Conservation (phyloP, 1,284 basidiomycete species). For the Rhodotorula sp. region DNA sequence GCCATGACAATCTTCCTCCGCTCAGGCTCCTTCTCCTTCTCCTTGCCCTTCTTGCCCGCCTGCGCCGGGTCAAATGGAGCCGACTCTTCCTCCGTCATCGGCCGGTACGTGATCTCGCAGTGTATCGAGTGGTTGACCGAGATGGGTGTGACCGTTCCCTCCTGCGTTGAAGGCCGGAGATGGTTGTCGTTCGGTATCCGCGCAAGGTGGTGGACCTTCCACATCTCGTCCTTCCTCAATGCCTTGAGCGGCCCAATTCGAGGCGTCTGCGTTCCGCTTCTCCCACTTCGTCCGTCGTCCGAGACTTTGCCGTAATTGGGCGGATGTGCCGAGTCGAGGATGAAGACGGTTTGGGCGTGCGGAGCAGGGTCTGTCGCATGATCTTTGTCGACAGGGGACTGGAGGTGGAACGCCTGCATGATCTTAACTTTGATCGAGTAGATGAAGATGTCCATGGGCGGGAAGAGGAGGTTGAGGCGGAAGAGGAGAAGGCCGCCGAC, state of each 20-base stretch:
- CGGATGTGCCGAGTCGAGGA: conserved; percentile 32
- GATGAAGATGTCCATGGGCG: conserved; percentile 32
- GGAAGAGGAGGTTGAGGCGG: conserved; percentile 38
- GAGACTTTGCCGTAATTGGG: conserved; percentile 34
- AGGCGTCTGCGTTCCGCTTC: conserved; percentile 9
- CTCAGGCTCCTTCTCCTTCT: conserved; percentile 25
- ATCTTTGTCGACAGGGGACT: conserved; percentile 25
- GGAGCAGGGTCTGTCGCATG: conserved; percentile 16
- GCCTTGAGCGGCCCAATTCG: conserved; percentile 26
- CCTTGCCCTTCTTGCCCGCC: conserved; percentile 15
- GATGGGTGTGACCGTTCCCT: conserved; percentile 28
- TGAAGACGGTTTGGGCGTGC: conserved; percentile 28
- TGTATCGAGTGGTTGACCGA: conserved; percentile 27
- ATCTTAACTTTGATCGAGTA: conserved; percentile 41
- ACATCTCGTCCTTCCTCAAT: conserved; percentile 30
- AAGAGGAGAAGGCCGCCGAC: conserved; percentile 39
- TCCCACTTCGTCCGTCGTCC: conserved; percentile 4
- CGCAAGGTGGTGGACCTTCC: conserved; percentile 32
- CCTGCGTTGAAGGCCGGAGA: conserved; percentile 35
- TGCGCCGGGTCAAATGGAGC: background rate
- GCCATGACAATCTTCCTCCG: conserved; percentile 35
- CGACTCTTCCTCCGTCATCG: conserved; percentile 25
- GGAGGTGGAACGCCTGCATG: conserved; percentile 32
- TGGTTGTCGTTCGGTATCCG: conserved; percentile 36
- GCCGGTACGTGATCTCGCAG: conserved; percentile 35